Conservation (phyloP, 306 rosid genomes). For the Prunus salicina region DNA sequence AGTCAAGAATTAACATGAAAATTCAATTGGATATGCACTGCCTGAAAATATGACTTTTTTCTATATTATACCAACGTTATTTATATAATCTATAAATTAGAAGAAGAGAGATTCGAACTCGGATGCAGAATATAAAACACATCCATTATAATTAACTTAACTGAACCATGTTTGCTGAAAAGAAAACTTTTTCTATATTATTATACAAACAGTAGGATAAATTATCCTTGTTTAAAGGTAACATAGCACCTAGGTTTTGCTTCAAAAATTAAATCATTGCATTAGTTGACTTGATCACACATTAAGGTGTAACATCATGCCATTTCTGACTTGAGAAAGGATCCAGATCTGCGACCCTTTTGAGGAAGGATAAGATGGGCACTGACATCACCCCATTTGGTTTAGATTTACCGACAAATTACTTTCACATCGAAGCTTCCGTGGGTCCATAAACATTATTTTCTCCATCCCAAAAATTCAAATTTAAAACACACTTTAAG, state of each 20-base stretch:
- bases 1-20: conserved; percentile 21
- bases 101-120: too few species aligned
- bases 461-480: conserved; percentile 6
- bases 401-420: conserved; percentile 38
- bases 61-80: not conserved
- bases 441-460: conserved; percentile 12
- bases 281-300: conserved; percentile 42
- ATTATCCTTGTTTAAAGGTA: conserved; percentile 4
- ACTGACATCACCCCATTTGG: conserved; percentile 38
- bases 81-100: too few species aligned
- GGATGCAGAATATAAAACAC: too few species aligned
- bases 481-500: conserved; percentile 13
- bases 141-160: too few species aligned
- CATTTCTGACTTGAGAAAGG: conserved; percentile 37
- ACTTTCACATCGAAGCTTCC: conserved; percentile 25
- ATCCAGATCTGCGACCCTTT: conserved; percentile 44
- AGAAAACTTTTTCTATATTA: not conserved
- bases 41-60: too few species aligned
- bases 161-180: not conserved
- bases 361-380: conserved; percentile 34
- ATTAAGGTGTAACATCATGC: conserved; percentile 31
- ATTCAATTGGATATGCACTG: not conserved
- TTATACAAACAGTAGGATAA: not conserved
- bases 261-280: conserved; percentile 32
- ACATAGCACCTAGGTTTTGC: not conserved